Evolutionary conservation across 148 eudicot genomes (phyloP).

Genomic region (Chenopodium suecicum): DNA sequence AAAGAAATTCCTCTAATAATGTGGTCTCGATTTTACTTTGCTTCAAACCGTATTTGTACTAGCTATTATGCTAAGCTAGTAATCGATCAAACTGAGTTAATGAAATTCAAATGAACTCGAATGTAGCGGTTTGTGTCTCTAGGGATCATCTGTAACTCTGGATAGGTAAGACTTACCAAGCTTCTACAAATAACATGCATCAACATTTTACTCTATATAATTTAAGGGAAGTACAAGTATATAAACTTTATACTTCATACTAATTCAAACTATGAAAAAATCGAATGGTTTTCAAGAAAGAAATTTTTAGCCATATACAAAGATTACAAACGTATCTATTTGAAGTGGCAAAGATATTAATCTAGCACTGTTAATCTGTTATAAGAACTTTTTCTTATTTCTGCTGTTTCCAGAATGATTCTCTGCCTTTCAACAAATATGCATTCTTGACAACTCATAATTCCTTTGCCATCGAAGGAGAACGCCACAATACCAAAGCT

Average conservation of each 20-base stretch:
- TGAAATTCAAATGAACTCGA: not conserved
- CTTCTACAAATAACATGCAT: not conserved
- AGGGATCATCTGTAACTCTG: not conserved
- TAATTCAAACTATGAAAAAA: not conserved
- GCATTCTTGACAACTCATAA: slow-evolving; percentile 86
- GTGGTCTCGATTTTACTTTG: not conserved
- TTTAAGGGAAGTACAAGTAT: not conserved
- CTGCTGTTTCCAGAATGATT: slow-evolving; percentile 45
- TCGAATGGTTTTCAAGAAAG: not conserved
- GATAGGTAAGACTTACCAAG: no score
- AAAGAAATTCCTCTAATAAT: not conserved
- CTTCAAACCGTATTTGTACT: not conserved
- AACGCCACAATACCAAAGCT: slow-evolving; percentile 36
- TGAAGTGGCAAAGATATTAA: not conserved
- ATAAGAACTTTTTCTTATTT: not conserved
- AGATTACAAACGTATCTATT: not conserved
- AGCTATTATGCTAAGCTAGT: no score
- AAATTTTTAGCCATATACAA: not conserved
- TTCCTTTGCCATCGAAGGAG: slow-evolving; percentile 61
- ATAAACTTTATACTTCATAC: not conserved
- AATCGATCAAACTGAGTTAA: no score
- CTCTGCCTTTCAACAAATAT: slow-evolving; percentile 84
- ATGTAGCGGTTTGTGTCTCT: not conserved
- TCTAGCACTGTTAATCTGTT: not conserved
- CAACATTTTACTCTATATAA: not conserved